phyloP scores from a whole-genome alignment of 352 stramenopile genomes.

The Phytophthora kernoviae region DNA sequence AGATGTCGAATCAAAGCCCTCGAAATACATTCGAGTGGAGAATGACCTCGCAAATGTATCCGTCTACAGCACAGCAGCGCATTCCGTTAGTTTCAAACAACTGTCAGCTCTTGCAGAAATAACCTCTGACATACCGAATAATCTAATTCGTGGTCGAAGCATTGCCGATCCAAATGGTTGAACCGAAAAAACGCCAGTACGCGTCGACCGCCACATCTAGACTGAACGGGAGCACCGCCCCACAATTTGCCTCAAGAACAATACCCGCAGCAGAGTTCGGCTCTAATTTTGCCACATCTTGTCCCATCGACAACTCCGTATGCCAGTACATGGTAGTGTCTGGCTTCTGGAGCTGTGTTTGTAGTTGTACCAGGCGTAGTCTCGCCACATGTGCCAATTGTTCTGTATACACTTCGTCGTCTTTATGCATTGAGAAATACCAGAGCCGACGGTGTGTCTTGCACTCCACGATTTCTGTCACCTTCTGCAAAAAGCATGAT shows the following conservation, averaged over 20 bases:
- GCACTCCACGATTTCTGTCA: too few species aligned
- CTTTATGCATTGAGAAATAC: constrained; percentile 1
- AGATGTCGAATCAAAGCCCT: constrained; percentile 25
- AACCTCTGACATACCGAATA: constrained; percentile 3
- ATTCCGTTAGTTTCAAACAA: background rate
- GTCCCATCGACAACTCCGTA: constrained; percentile 2
- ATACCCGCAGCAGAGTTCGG: background rate
- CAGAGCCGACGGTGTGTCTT: constrained; percentile 1
- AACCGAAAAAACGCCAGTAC: constrained; percentile 19
- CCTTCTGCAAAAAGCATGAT: too few species aligned
- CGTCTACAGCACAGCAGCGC: background rate
- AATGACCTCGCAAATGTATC: background rate
- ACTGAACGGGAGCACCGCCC: constrained; percentile 15
- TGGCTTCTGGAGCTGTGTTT: background rate
- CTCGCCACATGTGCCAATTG: constrained; percentile 10
- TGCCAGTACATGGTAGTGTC: background rate
- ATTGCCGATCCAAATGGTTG: constrained; percentile 1
- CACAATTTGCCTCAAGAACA: constrained; percentile 12
- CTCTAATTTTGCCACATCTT: background rate
- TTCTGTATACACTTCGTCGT: constrained; percentile 10
- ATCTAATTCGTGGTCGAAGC: background rate
- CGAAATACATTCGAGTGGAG: background rate
- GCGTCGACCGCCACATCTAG: constrained; percentile 19
- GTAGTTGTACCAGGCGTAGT: background rate
- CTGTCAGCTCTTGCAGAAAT: background rate